Evolutionary conservation across 352 stramenopile genomes (phyloP), one percentile per base, ranked within the genome.

Genomic region (Phytophthora chlamydospora): DNA sequence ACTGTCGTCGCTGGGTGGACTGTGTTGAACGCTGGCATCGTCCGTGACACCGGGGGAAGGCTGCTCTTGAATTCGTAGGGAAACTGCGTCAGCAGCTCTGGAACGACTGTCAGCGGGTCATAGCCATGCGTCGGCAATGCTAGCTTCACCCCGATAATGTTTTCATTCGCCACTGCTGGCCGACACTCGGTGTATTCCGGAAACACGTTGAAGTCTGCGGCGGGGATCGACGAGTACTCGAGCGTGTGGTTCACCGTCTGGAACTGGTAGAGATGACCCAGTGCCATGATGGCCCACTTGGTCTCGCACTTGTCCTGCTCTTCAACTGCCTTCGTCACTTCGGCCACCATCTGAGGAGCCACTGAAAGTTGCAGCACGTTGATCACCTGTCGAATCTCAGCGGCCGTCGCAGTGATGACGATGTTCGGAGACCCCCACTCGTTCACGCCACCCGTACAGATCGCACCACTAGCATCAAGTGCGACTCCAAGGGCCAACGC

Each of bases 101-200:
- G 62, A 3, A 67, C 49, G 29, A 62, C 49, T 11, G 47, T 45
- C 2, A 71, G 21, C 1, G 55, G 44, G 38, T 73, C 65, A 1
- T 34, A 14, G 1, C 58, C 64, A 6, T 27, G 10, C 1, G 58
- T 65, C 2, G 39, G 12, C 5, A 71, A 32, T 8, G 46, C 51
- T 1, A 73, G 21, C 16, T 65, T 58, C 12, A 36, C 21, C 8
- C 38, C 47, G 21, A 65, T 33, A 24, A 55, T 58, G 12, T 41
- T 24, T 32, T 64, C 54, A 35, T 64, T 60, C 31, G 46, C 47
- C 2, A 73, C 49, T 9, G 19, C 19, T 1, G 52, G 45, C n/a
- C 65, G 59, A 32, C 58, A 73, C 11, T 73, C 65, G 4, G 59
- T 69, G 33, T 60, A 66, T 13, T 70, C 65, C 0, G 59, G 60